Evolutionary conservation across 2,329 filamentous ascomycete species (phyloP), one percentile per base, ranked within the genome.

Genomic region (Amesomyces nigricolor): DNA sequence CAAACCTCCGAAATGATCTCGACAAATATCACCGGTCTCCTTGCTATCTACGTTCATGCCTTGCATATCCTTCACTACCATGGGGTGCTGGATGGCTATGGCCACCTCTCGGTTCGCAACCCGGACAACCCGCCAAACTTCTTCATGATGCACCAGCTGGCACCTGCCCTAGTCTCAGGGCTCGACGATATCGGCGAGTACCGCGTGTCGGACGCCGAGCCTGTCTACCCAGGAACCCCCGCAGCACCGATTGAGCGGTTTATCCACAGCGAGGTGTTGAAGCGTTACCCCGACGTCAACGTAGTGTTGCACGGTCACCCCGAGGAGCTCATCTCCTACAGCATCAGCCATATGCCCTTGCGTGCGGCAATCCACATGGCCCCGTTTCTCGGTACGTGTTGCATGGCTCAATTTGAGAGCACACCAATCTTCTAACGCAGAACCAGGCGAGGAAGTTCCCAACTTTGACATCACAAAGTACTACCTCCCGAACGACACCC

Each of bases 41-140:
- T 57, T 1, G 46, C 51, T 13, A 50, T 35, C 9, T 60, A 56
- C 35, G 73, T 79, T 19, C 70, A 70, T 4, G 77, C 73, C 38
- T 72, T 71, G 56, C 78, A 80, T 62, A 80, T 81, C 49, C 73
- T 82, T 1, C 75, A 80, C 64, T 64, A 76, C 53, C 69, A 80
- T 47, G 69, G 69, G 46, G 70, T 81, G 7, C 63, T 82, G 37
- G 79, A 81, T 55, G 78, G 75, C 0, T 82, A 77, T 61, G 78
- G 79, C 16, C 79, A 82, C 59, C 68, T 82, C 11, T 80, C 78
- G 2, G 69, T 79, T 17, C 72, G 79, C 5, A 73, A 78, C 54
- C 78, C 78, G 0, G 51, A 65, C 37, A 73, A 78, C 9, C 63
- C 72, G 1, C 64, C 71, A 2, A 67, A 70, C 46, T 80, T 78